Percentiles rank a stretch among this genome's conserved stretches.
Evolutionary conservation across 2,329 filamentous ascomycete species (phyloP).

Genomic region (Plectosphaerella plurivora): DNA sequence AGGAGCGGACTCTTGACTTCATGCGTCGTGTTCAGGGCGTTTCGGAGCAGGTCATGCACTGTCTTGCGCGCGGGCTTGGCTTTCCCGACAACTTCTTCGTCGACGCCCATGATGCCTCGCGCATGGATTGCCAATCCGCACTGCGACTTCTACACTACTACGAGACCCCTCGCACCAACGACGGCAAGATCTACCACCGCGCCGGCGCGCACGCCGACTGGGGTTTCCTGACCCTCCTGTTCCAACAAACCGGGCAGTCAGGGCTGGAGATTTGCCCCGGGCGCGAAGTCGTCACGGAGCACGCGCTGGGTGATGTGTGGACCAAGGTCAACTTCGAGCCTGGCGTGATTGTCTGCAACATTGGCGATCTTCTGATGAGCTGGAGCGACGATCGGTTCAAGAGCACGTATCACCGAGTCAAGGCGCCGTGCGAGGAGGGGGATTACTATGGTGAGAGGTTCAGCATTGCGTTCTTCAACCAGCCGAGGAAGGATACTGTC

Average conservation of each 20-base stretch:
- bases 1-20: slow-evolving; percentile 37
- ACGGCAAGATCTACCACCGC: slow-evolving; percentile 45
- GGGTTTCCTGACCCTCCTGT: slow-evolving; percentile 58
- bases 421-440: slow-evolving; percentile 50
- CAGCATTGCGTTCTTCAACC: slow-evolving; percentile 64
- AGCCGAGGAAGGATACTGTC: slow-evolving; percentile 51
- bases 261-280: slow-evolving; percentile 64
- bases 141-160: slow-evolving; percentile 55
- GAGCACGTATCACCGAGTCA: slow-evolving; percentile 61
- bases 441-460: slow-evolving; percentile 57
- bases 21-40: slow-evolving; percentile 50
- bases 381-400: slow-evolving; percentile 67
- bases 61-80: slow-evolving; percentile 52
- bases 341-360: slow-evolving; percentile 59
- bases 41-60: slow-evolving; percentile 52
- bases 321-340: slow-evolving; percentile 54
- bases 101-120: slow-evolving; percentile 43
- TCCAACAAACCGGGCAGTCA: slow-evolving; percentile 55
- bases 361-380: slow-evolving; percentile 62
- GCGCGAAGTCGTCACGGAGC: slow-evolving; percentile 54
- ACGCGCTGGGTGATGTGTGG: slow-evolving; percentile 56
- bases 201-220: slow-evolving; percentile 62
- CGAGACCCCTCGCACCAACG: slow-evolving; percentile 27
- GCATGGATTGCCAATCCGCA: slow-evolving; percentile 49
- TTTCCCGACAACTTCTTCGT: slow-evolving; percentile 54